Evolutionary conservation across 2,329 filamentous ascomycete genomes (phyloP).

Genomic region (Lachnellula hyalina): DNA sequence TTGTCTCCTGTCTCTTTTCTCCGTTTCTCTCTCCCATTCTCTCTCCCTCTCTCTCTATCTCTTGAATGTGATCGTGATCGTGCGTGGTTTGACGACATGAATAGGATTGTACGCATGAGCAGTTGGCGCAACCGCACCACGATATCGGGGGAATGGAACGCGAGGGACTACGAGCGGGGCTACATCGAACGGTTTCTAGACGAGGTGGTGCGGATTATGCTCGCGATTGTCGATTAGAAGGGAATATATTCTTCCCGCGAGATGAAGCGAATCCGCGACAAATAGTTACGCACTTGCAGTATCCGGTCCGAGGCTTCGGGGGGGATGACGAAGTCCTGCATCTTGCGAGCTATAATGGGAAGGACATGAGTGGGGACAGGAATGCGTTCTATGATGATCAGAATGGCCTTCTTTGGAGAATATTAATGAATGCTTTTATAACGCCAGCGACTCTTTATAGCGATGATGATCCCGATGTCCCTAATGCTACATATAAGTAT

Average conservation of each 20-base stretch:
- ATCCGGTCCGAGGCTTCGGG: too few species aligned
- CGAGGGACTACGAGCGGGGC: conserved; percentile 10
- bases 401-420: too few species aligned
- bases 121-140: conserved; percentile 13
- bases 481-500: too few species aligned
- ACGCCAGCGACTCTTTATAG: too few species aligned
- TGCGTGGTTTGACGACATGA: neutral
- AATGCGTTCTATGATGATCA: too few species aligned
- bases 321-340: too few species aligned
- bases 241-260: neutral
- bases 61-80: neutral
- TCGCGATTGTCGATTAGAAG: neutral
- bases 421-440: too few species aligned
- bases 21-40: neutral
- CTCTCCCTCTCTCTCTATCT: neutral
- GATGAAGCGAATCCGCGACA: too few species aligned
- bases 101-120: conserved; percentile 17
- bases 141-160: conserved; percentile 20
- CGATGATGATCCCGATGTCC: too few species aligned
- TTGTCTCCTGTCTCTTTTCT: neutral
- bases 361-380: too few species aligned
- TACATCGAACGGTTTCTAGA: conserved; percentile 9
- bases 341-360: too few species aligned
- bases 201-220: conserved; percentile 13
- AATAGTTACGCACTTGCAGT: too few species aligned